Evolutionary conservation across 257 asterid genomes (phyloP), one percentile per base, ranked within the genome.

Genomic region (Gardenia jasminoides): DNA sequence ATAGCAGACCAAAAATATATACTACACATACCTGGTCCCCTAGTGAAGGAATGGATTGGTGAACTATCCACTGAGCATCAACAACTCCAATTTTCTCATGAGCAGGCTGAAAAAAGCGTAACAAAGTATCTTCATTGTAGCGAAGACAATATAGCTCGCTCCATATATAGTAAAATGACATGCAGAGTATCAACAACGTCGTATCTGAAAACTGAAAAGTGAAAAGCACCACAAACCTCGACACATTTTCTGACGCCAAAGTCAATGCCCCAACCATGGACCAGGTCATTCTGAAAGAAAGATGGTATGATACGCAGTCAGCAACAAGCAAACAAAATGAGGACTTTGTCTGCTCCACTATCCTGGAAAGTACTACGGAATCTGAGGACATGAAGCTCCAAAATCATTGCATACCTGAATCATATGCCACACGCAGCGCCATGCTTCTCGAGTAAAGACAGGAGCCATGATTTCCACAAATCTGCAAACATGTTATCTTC

Each of bases 191-290:
- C 10, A 71, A 7, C 12, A 48, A 10, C 10, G 54, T 48, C 0
- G 17, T 12, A 48, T 20, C n/a, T n/a, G n/a, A 3, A 0, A 3
- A 22, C 24, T 22, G 28, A 7, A 56, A 24, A 22, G 8, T 22
- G 65, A 22, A 24, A 24, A 70, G 7, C 36, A 62, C 15, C 64
- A 74, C 86, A 72, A 43, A 94, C 98, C 94, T 91, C 91, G 56
- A 92, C 96, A 16, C 98, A 94, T 78, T 80, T 87, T 81, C 83
- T 96, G 78, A 94, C 90, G 41, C 94, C 96, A 11, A 92, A 86
- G 84, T 94, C 98, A 22, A 94, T 92, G 56, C 98, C 98, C 98
- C 97, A 94, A 75, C 98, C 98, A 43, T 94, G 98, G 50, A 94
- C 92, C 83, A 94, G 87, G 86, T 94, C 98, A 73, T 94, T 94